Base-by-base conservation (phyloP, 441 rosid genomes). In the Macaranga tanarius region DNA sequence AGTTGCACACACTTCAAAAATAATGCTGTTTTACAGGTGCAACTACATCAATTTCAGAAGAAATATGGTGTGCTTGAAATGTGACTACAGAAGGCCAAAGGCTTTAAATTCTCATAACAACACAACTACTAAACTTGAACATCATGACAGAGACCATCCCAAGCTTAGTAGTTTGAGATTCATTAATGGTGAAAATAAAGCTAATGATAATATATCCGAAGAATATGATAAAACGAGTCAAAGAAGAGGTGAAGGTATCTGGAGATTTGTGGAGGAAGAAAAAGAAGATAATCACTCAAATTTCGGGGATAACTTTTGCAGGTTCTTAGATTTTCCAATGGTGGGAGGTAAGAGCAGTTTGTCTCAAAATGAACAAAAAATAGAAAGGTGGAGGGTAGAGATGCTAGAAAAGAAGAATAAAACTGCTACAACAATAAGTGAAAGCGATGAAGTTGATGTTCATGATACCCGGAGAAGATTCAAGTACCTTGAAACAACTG, bases 11-110 rank as follows among this genome's bases (percentile, higher is more conserved):
- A 47, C 13, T 47, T 17, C 3, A 13, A 22, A 22, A 44, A 51
- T 58, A 16, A 17, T 65, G 58, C 71, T 38, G 48, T 65, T 79
- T 44, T 54, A 31, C 44, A 93, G 97, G 84, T 93, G 98, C 85
- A 90, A 89, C 79, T 93, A 88, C 80, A 75, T 93, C 72, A 93
- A 93, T 73, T 93, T 93, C 65, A 79, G 92, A 86, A 84, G 88
- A 77, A 92, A 93, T 79, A 77, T 86, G 70, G 75, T 83, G 26
- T 93, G 98, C 85, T 82, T 92, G 85, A 92, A 93, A 78, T 92
- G 98, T 77, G 95, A 90, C 79, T 87, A 92, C 79, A 88, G 77
- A 80, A 72, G 90, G 51, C 85, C 86, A 20, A 92, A 89, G 89
- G 83, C 83, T 67, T 62, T 73, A 65, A 82, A 72, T 67, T 71